These are phyloP conservation scores for Colletotrichum orchidophilum DNA, from an alignment of 2,329 filamentous ascomycete genomes.

Conservation along the genomic window DNA sequence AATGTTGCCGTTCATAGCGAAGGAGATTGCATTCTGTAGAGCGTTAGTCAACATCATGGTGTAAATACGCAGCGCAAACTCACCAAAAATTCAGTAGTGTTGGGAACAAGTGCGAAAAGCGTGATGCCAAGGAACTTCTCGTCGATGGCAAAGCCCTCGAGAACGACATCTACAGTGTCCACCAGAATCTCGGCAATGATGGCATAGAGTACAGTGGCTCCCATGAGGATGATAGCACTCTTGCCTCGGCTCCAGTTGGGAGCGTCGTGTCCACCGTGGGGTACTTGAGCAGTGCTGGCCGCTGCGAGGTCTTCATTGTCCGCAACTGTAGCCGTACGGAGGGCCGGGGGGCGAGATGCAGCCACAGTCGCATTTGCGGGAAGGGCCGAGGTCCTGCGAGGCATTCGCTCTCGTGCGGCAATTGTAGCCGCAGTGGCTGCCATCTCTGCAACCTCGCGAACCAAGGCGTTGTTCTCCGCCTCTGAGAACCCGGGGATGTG, in stretches of 20 bases:
- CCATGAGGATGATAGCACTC: conserved; percentile 88
- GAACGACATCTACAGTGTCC: conserved; percentile 95
- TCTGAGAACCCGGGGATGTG: conserved; percentile 78
- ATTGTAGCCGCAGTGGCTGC: conserved; percentile 90
- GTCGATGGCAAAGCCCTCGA: conserved; percentile 89
- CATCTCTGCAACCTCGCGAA: conserved; percentile 91
- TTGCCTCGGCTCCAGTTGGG: conserved; percentile 96
- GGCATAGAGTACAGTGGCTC: conserved; percentile 92
- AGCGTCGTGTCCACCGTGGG: conserved; percentile 88
- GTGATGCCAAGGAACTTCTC: conserved; percentile 98
- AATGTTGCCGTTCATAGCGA: conserved; percentile 99
- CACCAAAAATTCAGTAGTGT: conserved; percentile 97
- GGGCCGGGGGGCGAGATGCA: conserved; percentile 54
- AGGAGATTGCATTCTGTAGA: conserved; percentile 92
- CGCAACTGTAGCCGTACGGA: conserved; percentile 49
- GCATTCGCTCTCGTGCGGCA: conserved; percentile 76
- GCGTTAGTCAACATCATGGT: neutral
- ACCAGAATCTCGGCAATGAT: conserved; percentile 97
- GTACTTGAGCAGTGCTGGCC: conserved; percentile 41
- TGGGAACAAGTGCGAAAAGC: conserved; percentile 94
- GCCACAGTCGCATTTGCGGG: conserved; percentile 40
- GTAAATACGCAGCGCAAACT: conserved; percentile 45
- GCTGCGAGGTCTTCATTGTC: conserved; percentile 57
- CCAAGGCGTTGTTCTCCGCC: conserved; percentile 82
- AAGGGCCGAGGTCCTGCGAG: conserved; percentile 49